Percentiles rank a stretch among this genome's conserved stretches.
Conservation (phyloP, 768 basidiomycete genomes). For the Jaapia argillacea region DNA sequence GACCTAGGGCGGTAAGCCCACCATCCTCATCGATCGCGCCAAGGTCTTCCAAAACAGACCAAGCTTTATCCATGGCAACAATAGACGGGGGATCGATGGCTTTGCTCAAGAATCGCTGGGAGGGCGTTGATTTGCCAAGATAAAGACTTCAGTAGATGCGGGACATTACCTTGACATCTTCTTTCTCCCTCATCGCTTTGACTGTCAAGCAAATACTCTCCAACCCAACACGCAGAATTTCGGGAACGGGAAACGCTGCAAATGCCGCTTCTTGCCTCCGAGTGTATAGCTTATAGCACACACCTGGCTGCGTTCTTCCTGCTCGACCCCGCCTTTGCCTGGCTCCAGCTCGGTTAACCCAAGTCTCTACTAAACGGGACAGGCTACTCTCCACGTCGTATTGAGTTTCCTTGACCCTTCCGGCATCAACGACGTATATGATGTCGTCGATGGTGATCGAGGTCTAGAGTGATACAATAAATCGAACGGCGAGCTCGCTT, state of each 20-base stretch:
- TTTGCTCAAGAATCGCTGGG: conserved; percentile 50
- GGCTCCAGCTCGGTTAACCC: conserved; percentile 71
- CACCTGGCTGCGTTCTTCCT: conserved; percentile 72
- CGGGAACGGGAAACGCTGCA: conserved; percentile 69
- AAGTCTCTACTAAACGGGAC: conserved; percentile 68
- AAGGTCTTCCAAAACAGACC: conserved; percentile 60
- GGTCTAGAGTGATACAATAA: conserved; percentile 35
- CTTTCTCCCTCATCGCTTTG: conserved; percentile 68
- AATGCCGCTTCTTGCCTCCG: conserved; percentile 59
- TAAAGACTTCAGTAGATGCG: not conserved
- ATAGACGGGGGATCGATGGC: conserved; percentile 81
- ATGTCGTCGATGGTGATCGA: conserved; percentile 90
- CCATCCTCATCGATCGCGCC: conserved; percentile 64
- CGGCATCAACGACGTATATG: conserved; percentile 74
- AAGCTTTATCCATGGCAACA: conserved; percentile 68
- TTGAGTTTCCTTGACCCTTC: conserved; percentile 78
- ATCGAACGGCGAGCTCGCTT: conserved; percentile 1
- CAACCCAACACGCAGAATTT: conserved; percentile 80
- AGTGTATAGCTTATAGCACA: conserved; percentile 87
- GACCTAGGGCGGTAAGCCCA: conserved; percentile 70
- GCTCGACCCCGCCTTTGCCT: conserved; percentile 84
- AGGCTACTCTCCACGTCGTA: conserved; percentile 63
- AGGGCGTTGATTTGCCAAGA: not conserved
- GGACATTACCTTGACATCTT: conserved; percentile 57
- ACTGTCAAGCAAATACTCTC: conserved; percentile 76